A percentile compares a stretch with the other conserved stretches of the same genome.
These are phyloP conservation scores for Podosphaera fusca DNA, from an alignment of 2,329 filamentous ascomycete genomes.

Conservation along the genomic window DNA sequence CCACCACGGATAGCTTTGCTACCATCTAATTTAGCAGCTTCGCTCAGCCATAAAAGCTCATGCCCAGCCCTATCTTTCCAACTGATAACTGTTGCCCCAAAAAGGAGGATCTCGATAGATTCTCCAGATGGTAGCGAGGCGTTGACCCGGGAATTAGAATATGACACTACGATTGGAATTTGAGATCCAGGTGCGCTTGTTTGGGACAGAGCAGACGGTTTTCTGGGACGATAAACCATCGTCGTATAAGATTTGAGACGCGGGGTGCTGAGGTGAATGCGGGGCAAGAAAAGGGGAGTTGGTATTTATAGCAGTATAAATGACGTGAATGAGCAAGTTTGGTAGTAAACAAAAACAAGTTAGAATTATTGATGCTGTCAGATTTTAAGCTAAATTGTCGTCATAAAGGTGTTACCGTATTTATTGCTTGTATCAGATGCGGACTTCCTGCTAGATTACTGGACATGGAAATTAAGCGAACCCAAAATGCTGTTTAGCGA, in stretches of 20 bases:
- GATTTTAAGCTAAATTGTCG: no score
- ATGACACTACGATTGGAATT: conserved; percentile 49
- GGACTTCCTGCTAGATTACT: no score
- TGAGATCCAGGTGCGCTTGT: conserved; percentile 53
- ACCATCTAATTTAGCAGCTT: conserved; percentile 61
- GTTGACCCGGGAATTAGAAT: conserved; percentile 48
- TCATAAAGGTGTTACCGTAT: no score
- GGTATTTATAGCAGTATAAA: neutral
- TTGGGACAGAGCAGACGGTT: conserved; percentile 52
- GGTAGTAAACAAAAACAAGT: neutral
- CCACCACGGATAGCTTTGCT: conserved; percentile 77
- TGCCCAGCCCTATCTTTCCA: conserved; percentile 66
- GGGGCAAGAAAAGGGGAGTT: neutral
- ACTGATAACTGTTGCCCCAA: conserved; percentile 75
- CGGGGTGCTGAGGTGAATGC: neutral
- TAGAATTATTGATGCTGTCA: no score
- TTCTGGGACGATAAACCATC: conserved; percentile 67
- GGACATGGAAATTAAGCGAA: no score
- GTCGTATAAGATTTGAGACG: neutral
- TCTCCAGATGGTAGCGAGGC: conserved; percentile 71
- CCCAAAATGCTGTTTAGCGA: no score
- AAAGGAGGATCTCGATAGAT: conserved; percentile 65
- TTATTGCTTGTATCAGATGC: no score
- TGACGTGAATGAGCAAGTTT: neutral
- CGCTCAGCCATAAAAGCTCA: conserved; percentile 74